A percentile compares a stretch with the other conserved stretches of the same genome.
Evolutionary conservation across 129 eudicot species (phyloP).

Genomic region (Mikania micrantha): DNA sequence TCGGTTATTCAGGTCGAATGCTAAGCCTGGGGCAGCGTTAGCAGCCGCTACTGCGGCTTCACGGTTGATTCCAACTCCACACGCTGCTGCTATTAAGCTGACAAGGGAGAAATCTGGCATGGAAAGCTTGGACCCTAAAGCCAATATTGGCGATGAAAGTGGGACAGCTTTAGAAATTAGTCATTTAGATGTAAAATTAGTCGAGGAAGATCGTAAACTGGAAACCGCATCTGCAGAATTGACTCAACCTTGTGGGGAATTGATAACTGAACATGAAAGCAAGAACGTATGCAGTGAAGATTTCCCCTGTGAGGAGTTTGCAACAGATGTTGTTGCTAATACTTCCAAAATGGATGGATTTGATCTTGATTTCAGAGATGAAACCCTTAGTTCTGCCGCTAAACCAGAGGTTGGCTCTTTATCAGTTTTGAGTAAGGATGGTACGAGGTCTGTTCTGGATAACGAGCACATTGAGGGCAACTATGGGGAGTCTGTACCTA

Average conservation of each 20-base stretch:
- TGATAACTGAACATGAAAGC: slow-evolving; percentile 16
- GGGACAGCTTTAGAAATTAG: slow-evolving; percentile 20
- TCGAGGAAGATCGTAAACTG: slow-evolving; percentile 30
- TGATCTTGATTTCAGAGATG: slow-evolving; percentile 18
- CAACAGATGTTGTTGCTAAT: slow-evolving; percentile 13
- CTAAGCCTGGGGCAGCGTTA: slow-evolving; percentile 92
- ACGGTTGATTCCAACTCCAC: slow-evolving; percentile 55
- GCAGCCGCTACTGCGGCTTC: slow-evolving; percentile 96
- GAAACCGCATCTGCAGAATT: slow-evolving; percentile 8
- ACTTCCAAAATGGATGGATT: slow-evolving; percentile 12
- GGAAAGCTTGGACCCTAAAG: slow-evolving; percentile 26
- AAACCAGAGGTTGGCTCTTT: slow-evolving; percentile 11
- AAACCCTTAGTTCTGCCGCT: slow-evolving; percentile 10
- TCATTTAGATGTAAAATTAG: slow-evolving; percentile 18
- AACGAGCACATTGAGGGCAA: slow-evolving; percentile 20
- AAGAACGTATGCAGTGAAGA: slow-evolving; percentile 11
- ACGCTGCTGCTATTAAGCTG: slow-evolving; percentile 73
- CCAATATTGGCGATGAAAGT: slow-evolving; percentile 18
- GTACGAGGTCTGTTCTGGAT: slow-evolving; percentile 1
- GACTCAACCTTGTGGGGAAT: slow-evolving; percentile 4
- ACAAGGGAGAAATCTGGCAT: slow-evolving; percentile 38
- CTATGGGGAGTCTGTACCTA: slow-evolving; percentile 14
- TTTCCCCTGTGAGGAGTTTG: slow-evolving; percentile 15
- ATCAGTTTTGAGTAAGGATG: slow-evolving; percentile 2
- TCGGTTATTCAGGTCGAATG: slow-evolving; percentile 45